Evolutionary conservation across 805 yeast species (phyloP).

Genomic region (Schizosaccharomyces osmophilus): DNA sequence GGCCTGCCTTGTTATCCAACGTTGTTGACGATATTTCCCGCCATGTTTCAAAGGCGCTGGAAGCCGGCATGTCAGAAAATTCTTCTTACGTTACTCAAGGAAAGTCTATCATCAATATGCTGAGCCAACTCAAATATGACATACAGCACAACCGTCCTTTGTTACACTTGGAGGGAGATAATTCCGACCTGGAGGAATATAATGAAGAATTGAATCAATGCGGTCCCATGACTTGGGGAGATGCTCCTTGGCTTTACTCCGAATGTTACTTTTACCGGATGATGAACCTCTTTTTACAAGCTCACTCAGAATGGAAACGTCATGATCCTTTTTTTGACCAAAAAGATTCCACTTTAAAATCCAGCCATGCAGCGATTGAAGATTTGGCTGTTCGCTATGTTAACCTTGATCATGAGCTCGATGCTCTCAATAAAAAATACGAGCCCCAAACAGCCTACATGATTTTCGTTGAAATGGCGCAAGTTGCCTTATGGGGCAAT

Average conservation of each 20-base stretch:
- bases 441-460: slow-evolving; percentile 10
- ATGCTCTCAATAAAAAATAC: slow-evolving; percentile 9
- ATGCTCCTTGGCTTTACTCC: slow-evolving; percentile 74
- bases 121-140: background rate
- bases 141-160: background rate
- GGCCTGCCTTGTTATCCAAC: background rate
- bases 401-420: slow-evolving; percentile 13
- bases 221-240: slow-evolving; percentile 34
- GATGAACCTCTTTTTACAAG: slow-evolving; percentile 12
- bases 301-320: slow-evolving; percentile 19
- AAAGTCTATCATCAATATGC: background rate
- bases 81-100: background rate
- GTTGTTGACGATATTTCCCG: background rate
- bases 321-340: slow-evolving; percentile 54
- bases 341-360: slow-evolving; percentile 50
- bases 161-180: background rate
- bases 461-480: slow-evolving; percentile 59
- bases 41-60: background rate
- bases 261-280: slow-evolving; percentile 67
- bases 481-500: slow-evolving; percentile 90
- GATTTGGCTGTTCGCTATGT: slow-evolving; percentile 51
- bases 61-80: background rate
- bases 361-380: slow-evolving; percentile 51
- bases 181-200: slow-evolving; percentile 21
- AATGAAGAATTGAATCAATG: slow-evolving; percentile 27